phyloP scores from a whole-genome alignment of 768 basidiomycete genomes.

The Tricholoma bakamatsutake region DNA sequence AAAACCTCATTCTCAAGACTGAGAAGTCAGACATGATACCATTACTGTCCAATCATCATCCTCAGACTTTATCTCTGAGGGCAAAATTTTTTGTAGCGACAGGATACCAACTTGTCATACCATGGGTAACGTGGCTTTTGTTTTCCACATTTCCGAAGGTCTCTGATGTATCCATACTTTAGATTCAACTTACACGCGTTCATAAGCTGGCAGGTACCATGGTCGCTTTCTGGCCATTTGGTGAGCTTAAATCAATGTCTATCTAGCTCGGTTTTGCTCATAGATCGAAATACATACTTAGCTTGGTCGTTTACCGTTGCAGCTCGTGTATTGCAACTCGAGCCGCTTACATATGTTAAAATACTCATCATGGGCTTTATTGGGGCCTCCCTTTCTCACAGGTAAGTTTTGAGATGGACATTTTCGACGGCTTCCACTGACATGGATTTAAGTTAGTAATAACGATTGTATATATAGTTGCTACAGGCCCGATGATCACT shows the following conservation, averaged over 20 bases:
- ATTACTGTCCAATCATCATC: too few species aligned
- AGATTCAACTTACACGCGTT: slow-evolving; percentile 11
- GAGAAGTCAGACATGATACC: too few species aligned
- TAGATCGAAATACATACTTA: background rate
- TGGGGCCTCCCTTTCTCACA: slow-evolving; percentile 13
- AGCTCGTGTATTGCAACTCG: slow-evolving; percentile 8
- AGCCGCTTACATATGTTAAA: slow-evolving; percentile 2
- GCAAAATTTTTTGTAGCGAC: too few species aligned
- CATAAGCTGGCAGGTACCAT: slow-evolving; percentile 16
- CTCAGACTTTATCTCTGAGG: too few species aligned
- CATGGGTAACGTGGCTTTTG: slow-evolving; percentile 6
- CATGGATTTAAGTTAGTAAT: slow-evolving; percentile 8
- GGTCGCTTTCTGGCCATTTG: slow-evolving; percentile 17
- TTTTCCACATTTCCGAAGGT: too few species aligned
- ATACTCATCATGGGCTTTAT: slow-evolving; percentile 10
- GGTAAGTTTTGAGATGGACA: slow-evolving; percentile 3
- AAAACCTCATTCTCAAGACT: too few species aligned
- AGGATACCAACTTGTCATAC: background rate
- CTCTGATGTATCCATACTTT: background rate
- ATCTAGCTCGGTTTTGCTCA: background rate
- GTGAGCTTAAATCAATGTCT: background rate
- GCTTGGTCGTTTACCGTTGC: slow-evolving; percentile 17
- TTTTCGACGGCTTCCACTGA: background rate
- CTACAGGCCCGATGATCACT: background rate
- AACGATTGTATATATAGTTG: background rate